Percentiles rank a stretch among this genome's conserved stretches.
These are phyloP conservation scores for Thelonectria discophora DNA, from an alignment of 2,329 filamentous ascomycete species.

Conservation along the genomic window DNA sequence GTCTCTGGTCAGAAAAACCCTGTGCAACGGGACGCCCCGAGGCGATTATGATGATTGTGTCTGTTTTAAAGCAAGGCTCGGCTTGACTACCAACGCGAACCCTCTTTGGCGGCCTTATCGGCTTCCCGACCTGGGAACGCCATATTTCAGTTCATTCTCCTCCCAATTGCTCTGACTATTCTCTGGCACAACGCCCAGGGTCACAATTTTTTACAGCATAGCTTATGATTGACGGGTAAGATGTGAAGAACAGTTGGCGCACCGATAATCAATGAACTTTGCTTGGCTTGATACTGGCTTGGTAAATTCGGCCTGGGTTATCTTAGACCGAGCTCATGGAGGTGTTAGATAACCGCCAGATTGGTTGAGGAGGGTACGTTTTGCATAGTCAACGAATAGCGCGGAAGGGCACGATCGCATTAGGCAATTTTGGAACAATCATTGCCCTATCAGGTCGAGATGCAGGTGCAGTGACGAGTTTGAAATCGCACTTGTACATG, in stretches of 20 bases:
- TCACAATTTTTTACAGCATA: no score
- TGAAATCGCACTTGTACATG: not conserved
- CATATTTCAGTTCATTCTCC: no score
- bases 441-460: not conserved
- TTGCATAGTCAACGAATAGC: slow-evolving; percentile 2
- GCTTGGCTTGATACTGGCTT: no score
- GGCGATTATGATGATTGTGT: not conserved
- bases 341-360: not conserved
- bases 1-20: not conserved
- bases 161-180: no score
- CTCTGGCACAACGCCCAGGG: no score
- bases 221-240: no score
- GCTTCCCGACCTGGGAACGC: no score
- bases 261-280: no score
- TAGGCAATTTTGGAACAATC: slow-evolving; percentile 10
- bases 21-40: not conserved
- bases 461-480: not conserved
- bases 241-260: no score
- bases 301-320: not conserved
- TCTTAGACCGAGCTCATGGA: not conserved
- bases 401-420: slow-evolving; percentile 1
- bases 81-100: no score
- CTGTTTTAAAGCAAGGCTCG: not conserved
- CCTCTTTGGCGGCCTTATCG: no score
- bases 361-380: slow-evolving; percentile 1